Evolutionary conservation across 2,329 filamentous ascomycete genomes (phyloP), one percentile per base, ranked within the genome.

Genomic region (Fusarium coicis): DNA sequence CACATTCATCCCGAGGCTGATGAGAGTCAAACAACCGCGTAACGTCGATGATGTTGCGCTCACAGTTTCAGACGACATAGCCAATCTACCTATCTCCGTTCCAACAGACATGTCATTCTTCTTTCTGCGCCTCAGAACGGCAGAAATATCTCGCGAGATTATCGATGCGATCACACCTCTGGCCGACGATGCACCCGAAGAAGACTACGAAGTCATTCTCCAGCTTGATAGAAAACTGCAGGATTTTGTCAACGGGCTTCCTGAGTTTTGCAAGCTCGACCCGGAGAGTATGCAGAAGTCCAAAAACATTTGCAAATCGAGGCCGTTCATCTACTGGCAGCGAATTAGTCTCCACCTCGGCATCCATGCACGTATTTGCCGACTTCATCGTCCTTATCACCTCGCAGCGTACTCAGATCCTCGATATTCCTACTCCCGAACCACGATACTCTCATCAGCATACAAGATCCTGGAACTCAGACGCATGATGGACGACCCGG

Each of bases 301-400:
- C 4, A 23, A 34, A 34, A 14, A 7, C 2, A 39, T 54, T 3
- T 63, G 57, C 9, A 12, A 46, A 15, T 2, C 7, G 14, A 32
- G 46, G 19, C 39, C 62, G 7, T 54, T 32, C 3, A 28, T 63
- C 14, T 23, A 54, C 39, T 63, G 46, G 62, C 62, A 65, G 28
- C 37, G 58, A 4, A 65, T 65, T 14, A 63, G 39, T 14, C 39
- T 63, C 4, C 62, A 63, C 6, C 39, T 65, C 9, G 40, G 58
- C 1, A 52, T 63, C 3, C 57, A 65, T 12, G 57, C 57, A 18
- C 62, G 62, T 1, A 53, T 65, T 5, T 63, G 57, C 6, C 62
- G 58, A 10, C 62, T 65, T 19, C 58, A 63, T n/a, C 58, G 62
- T 8, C 46, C 62, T 32, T 63, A 65, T 18, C 44, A 63, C 21